A percentile compares a stretch with the other conserved stretches of the same genome.
Evolutionary conservation across 768 basidiomycete species (phyloP).

Genomic region (Boletus subparvulus): DNA sequence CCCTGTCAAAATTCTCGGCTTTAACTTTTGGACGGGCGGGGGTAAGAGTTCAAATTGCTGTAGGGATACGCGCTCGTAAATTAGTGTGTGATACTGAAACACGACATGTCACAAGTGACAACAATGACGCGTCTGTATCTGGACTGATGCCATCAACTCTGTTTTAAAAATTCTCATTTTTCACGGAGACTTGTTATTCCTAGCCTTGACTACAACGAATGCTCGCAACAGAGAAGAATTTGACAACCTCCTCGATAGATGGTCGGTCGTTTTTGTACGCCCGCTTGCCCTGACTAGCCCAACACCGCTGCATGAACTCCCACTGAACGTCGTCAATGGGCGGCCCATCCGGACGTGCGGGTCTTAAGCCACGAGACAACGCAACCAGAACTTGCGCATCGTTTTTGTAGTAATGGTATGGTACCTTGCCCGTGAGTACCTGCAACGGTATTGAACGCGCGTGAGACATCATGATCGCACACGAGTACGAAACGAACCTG

Average conservation of each 20-base stretch:
- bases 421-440: slow-evolving; percentile 29
- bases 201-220: background rate
- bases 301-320: slow-evolving; percentile 25
- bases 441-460: slow-evolving; percentile 3
- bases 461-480: background rate
- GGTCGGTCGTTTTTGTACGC: slow-evolving; percentile 4
- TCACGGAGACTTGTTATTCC: background rate
- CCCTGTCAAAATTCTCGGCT: background rate
- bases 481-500: slow-evolving; percentile 20
- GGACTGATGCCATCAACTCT: too few species aligned
- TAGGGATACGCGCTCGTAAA: slow-evolving; percentile 10
- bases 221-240: slow-evolving; percentile 16
- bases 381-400: slow-evolving; percentile 26
- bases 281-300: slow-evolving; percentile 23
- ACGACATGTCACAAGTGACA: slow-evolving; percentile 13
- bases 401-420: slow-evolving; percentile 23
- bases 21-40: background rate
- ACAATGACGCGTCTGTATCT: background rate
- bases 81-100: slow-evolving; percentile 12
- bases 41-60: background rate
- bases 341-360: slow-evolving; percentile 1
- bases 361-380: slow-evolving; percentile 15
- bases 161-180: background rate
- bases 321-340: slow-evolving; percentile 7
- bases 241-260: slow-evolving; percentile 15